phyloP scores from a whole-genome alignment of 495 filamentous ascomycete genomes.

The Neurospora sp. region DNA sequence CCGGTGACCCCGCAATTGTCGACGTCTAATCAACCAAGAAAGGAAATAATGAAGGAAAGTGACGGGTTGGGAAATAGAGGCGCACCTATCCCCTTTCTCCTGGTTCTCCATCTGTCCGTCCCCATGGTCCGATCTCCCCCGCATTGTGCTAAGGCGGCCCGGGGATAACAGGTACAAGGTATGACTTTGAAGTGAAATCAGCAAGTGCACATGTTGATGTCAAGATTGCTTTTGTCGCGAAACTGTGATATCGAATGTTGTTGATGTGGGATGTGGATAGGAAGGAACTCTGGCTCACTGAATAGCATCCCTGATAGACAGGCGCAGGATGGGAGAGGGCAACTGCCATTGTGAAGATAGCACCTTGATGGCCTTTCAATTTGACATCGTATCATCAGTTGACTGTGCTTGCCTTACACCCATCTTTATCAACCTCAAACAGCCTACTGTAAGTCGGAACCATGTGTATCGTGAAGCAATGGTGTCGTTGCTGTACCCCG shows the following conservation, averaged over 20 bases:
- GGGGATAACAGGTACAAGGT: not conserved
- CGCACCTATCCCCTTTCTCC: not conserved
- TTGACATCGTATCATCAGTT: not conserved
- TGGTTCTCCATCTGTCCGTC: not conserved
- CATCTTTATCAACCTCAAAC: not conserved
- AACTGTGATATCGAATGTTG: not conserved
- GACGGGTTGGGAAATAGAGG: not conserved
- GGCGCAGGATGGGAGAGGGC: not conserved
- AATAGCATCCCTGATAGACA: not conserved
- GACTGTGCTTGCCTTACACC: not conserved
- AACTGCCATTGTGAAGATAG: not conserved
- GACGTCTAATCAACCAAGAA: not conserved
- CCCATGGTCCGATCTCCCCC: not conserved
- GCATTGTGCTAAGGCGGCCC: not conserved
- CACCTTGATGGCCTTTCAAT: not conserved
- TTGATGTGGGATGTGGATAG: not conserved
- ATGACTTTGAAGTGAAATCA: not conserved
- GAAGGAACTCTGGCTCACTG: not conserved
- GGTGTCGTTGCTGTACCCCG: not conserved
- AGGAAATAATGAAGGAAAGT: not conserved
- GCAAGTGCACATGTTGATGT: not conserved
- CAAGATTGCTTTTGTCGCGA: not conserved
- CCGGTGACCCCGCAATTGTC: constrained; percentile 6
- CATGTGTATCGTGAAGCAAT: not conserved
- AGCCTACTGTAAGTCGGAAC: not conserved